Evolutionary conservation across 257 asterid species (phyloP).

Genomic region (Solanum ossicruentum): DNA sequence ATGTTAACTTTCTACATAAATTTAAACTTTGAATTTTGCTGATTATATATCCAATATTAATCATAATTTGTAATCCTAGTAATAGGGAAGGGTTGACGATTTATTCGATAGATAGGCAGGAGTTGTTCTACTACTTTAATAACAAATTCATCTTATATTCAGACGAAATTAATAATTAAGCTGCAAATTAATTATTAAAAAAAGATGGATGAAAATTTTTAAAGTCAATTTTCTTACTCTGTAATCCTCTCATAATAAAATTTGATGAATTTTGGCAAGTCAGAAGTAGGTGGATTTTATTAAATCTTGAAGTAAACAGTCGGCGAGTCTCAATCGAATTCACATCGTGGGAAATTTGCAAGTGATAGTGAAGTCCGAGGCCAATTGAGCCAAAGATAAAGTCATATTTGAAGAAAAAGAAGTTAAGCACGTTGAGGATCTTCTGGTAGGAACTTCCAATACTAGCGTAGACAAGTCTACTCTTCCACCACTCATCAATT

Average conservation of each 20-base stretch:
- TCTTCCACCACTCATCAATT: background rate
- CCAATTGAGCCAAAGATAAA: background rate
- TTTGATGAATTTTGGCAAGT: background rate
- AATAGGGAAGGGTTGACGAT: background rate
- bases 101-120: no score
- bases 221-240: background rate
- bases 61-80: background rate
- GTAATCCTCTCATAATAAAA: background rate
- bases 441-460: background rate
- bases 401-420: slow-evolving; percentile 1
- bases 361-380: background rate
- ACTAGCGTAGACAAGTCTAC: background rate
- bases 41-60: background rate
- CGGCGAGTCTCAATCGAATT: background rate
- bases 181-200: no score
- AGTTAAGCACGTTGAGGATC: slow-evolving; percentile 10
- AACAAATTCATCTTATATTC: no score
- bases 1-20: background rate
- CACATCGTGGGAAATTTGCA: background rate
- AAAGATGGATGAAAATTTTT: background rate
- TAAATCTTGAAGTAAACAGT: background rate
- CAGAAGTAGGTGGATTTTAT: background rate
- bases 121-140: no score
- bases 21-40: background rate
- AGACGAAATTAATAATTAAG: no score